phyloP scores from a whole-genome alignment of 2,329 filamentous ascomycete genomes.

The Fusarium proliferatum region DNA sequence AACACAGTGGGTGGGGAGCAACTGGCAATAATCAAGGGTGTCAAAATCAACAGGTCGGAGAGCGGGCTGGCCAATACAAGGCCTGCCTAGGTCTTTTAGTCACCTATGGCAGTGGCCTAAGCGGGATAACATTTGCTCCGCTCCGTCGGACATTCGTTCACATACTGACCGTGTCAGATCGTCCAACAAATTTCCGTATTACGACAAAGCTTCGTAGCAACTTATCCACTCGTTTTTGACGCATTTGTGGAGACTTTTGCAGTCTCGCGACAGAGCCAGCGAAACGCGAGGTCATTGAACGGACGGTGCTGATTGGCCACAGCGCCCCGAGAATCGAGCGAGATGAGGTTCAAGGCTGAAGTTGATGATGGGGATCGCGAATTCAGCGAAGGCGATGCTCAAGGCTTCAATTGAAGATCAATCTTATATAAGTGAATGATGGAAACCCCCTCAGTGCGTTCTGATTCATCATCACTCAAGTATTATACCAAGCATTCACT shows the following conservation, averaged over 20 bases:
- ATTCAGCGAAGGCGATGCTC: background rate
- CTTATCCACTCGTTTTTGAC: constrained; percentile 8
- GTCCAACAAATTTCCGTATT: background rate
- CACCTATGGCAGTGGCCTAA: fast-evolving
- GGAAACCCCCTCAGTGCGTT: background rate
- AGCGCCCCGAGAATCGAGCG: background rate
- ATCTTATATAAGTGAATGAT: background rate
- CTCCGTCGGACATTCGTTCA: fast-evolving
- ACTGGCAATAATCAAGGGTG: background rate
- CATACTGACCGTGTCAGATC: background rate
- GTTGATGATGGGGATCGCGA: background rate
- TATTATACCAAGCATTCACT: background rate
- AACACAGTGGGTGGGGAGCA: background rate
- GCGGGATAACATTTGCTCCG: background rate
- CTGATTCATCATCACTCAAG: background rate
- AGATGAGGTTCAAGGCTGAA: background rate
- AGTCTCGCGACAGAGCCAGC: constrained; percentile 3
- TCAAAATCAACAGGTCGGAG: background rate
- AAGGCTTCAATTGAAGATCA: background rate
- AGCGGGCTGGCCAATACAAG: fast-evolving
- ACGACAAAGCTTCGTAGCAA: background rate
- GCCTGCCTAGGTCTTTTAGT: background rate
- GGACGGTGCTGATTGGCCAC: background rate
- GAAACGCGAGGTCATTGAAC: constrained; percentile 14
- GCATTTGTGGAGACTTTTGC: background rate